Base-by-base conservation (phyloP, 169 alveolate species). In the Eimeria zaria region DNA sequence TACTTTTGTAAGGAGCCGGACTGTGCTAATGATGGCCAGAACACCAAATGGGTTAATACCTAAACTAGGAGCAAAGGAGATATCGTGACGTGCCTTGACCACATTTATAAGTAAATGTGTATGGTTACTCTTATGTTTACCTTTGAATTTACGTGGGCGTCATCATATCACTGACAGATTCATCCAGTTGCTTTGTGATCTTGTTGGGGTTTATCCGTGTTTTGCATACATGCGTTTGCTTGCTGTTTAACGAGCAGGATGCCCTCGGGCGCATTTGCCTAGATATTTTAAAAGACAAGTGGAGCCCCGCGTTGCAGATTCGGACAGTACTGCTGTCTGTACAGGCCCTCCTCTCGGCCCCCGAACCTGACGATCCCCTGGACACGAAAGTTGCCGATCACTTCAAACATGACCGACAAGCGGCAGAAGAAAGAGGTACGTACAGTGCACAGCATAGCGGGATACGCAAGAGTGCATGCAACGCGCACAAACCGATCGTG, bases 241-340 rank as follows among this genome's bases (percentile, higher is more conserved):
- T 64, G 74, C 41, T 64, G 22, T 67, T 20, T 62, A 0, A 39
- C 4, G 30, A 46, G 58, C 91, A 97, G 98, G 99, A 99, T 97
- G 99, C 99, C 96, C 98, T 99, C 95, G 99, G 99, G 39, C 98
- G 99, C 96, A 99, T 99, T 88, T 99, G 99, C 97, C 97, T 99
- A 95, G 99, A 99, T 97, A 99, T 99, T 80, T 97, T 99, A 97
- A 99, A 99, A 97, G 99, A 99, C 97, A 99, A 99, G 97, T 99
- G 99, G 99, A 99, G 99, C 97, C 99, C 99, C 24, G 99, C 99
- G 58, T 98, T 99, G 95, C 99, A 99, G 97, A 99, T 99, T 46
- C 98, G 99, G 96, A 99, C 99, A 20, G 99, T 99, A 36, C 97
- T 99, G 95, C 98, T 99, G 58, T 98, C 99, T 67, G 99, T 99